Base-by-base conservation (phyloP, 129 eudicot species). In the Daucus carota region DNA sequence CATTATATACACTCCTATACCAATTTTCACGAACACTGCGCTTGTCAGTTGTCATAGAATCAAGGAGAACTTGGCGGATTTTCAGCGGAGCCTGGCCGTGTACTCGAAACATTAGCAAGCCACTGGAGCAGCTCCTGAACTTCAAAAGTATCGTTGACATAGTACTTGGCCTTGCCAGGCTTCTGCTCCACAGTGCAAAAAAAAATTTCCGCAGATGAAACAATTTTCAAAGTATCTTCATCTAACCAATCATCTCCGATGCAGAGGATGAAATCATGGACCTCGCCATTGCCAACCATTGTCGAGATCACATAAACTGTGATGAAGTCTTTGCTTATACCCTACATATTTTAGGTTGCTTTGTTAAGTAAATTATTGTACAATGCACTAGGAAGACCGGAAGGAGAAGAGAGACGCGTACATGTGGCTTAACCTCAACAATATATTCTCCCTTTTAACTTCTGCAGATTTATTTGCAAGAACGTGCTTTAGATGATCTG, bases 371-470 rank as follows among this genome's bases (percentile, higher is more conserved):
- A 36, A 36, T 36, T 38, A n/a, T 20, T 1, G 54, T 33, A 20
- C 12, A 50, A 28, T 28, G 44, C 14, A 13, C 62, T 29, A 67
- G 18, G 50, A 8, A 68, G 48, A 44, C 63, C 28, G 29, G 81
- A 68, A 73, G 44, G 44, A 67, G 68, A 29, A 76, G 70, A 36
- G 42, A 22, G 38, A 33, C 24, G 26, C 57, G 33, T 86, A 92
- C 97, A 80, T 92, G 96, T 36, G 97, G 97, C 80, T 92, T 92
- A 62, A 88, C 97, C 82, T 92, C 97, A 44, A 92, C 96, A 71
- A 92, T 92, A 54, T 92, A 83, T 22, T 89, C 85, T 76, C 97
- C 72, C 97, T 81, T 77, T 77, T 86, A 63, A 89, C 97, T 48
- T 86, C 83, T 13, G 88, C 92, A 11, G 97, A 92, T 83, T 92